Base-by-base conservation (phyloP, 495 filamentous ascomycete species). In the Aspergillus conjunctus region DNA sequence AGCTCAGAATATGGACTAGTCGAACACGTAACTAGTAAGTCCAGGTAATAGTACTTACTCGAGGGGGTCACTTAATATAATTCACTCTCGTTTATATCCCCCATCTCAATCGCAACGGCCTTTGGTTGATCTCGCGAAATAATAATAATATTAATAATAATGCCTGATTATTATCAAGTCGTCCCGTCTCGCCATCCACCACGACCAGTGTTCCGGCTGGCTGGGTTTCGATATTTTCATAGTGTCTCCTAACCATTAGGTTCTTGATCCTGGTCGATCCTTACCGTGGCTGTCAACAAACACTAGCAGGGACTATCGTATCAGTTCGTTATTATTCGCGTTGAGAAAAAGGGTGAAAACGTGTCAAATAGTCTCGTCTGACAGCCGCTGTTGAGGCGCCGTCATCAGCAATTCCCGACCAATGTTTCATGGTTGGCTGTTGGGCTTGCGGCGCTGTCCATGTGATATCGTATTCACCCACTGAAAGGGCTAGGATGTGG, bases 231-330 rank as follows among this genome's bases (percentile, higher is more conserved):
- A 31, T 52, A 48, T 39, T 37, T 43, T 50, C 31, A 4, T 18
- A 11, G 30, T 31, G 15, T 8, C 14, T 26, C 45, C 15, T 46
- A 34, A 31, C 22, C 48, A n/a, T 59, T 45, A 59, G 60, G 61
- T 62, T 62, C 59, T 62, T 65, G 61, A 64, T 62, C 59, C 65
- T 62, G 59, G 65, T 32, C 56, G 61, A 68, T 67, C 65, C 59
- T 64, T 67, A 48, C 65, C 65, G 41, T 59, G 55, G 61, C 58
- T 54, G 58, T 64, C 61, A 53, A 8, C 31, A 58, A 49, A 49
- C 60, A 60, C 57, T 53, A 49, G 34, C 34, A 34, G 48, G 48
- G 52, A 33, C 22, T 55, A 52, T 59, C 61, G 34, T 33, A 31
- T 44, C 43, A 39, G 31, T 51, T 41, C 33, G 58, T 2, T 26